Base-by-base conservation (phyloP, 2,329 filamentous ascomycete species). In the Ophiostoma perfectum region DNA sequence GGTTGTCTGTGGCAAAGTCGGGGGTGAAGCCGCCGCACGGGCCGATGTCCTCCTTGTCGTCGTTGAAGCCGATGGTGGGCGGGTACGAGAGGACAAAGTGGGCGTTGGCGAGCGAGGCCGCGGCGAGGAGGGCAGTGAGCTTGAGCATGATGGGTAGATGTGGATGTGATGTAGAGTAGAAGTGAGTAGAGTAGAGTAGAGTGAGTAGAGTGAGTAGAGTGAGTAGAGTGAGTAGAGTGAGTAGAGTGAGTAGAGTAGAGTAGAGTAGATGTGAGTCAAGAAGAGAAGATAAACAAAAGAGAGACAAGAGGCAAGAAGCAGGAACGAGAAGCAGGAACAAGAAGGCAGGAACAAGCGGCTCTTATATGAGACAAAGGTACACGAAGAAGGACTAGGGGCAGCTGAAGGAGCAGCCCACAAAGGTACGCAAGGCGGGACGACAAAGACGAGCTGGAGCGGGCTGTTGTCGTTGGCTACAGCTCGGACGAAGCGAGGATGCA, bases 21-120 rank as follows among this genome's bases (percentile, higher is more conserved):
- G 83, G 78, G 0, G 78, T 77, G 74, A 81, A 81, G 71, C 84
- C 83, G 70, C 86, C 86, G 75, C 86, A 88, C 39, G 86, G 86
- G 0, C 74, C 78, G 5, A 75, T 76, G 73, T 68, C 75, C 70
- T 84, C 78, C 42, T 79, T 75, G 47, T 82, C 78, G 64, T 84
- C 82, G 69, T 82, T 76, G 70, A 82, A 80, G 58, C 83, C 84
- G 69, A 86, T 79, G 45, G 81, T 77, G 1, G 71, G 70, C 64
- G 77, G 86, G 78, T 75, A 80, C 70, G 79, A 75, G 74, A 88
- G 78, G 44, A 78, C 76, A 79, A 88, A 88, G 76, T 88, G 86
- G 66, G 84, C 83, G 64, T 77, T 76, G 70, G 79, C 76, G 65
- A 80, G 69, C 70, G 79, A 75, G 70, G 79, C 77, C 65, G 80